phyloP scores from a whole-genome alignment of 2,329 filamentous ascomycete genomes.

The Drechslerella stenobrocha region DNA sequence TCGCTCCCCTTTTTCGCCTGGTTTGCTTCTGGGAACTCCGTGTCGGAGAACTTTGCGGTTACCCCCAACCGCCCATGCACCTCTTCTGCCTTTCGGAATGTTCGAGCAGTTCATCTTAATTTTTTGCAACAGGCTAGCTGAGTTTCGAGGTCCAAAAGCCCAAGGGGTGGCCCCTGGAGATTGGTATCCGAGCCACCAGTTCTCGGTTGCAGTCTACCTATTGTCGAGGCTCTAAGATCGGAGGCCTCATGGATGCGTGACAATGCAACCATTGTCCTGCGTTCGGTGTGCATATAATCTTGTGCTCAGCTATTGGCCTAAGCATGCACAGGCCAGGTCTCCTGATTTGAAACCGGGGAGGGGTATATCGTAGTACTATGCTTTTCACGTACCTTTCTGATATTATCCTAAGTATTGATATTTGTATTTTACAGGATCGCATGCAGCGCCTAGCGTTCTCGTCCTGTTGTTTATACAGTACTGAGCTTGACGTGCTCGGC shows the following conservation, averaged over 20 bases:
- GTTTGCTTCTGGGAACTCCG: constrained; percentile 9
- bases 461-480: too few relatives aligned
- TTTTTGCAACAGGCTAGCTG: constrained; percentile 1
- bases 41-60: constrained; percentile 1
- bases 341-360: too few relatives aligned
- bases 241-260: constrained; percentile 5
- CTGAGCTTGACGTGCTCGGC: too few relatives aligned
- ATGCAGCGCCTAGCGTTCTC: too few relatives aligned
- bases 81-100: constrained; percentile 3
- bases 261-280: not conserved
- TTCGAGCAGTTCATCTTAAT: constrained; percentile 17
- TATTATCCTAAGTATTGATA: too few relatives aligned
- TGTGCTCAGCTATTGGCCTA: too few relatives aligned
- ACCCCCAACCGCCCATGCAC: too few relatives aligned
- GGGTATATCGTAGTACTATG: too few relatives aligned
- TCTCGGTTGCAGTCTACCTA: constrained; percentile 29
- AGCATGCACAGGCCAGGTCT: too few relatives aligned
- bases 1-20: constrained; percentile 5
- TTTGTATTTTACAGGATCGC: too few relatives aligned
- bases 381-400: too few relatives aligned
- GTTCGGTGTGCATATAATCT: not conserved
- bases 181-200: constrained; percentile 32
- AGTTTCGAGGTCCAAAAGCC: constrained; percentile 39
- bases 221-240: constrained; percentile 30
- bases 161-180: constrained; percentile 33